A percentile compares a stretch with the other conserved stretches of the same genome.
phyloP scores from a whole-genome alignment of 2,329 filamentous ascomycete species.

The Aspergillus terreus region DNA sequence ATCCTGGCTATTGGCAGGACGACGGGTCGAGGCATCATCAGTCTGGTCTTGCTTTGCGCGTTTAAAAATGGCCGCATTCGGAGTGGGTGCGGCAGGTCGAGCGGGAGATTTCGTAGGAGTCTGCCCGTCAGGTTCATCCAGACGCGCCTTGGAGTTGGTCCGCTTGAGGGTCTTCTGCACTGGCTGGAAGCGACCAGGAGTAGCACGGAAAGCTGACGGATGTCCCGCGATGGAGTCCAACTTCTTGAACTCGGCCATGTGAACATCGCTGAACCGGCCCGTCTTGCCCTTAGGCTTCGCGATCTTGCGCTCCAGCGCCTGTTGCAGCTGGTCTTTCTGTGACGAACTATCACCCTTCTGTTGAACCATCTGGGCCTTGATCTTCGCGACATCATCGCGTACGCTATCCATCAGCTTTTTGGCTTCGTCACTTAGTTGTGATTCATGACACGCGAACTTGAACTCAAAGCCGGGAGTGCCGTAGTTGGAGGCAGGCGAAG shows the following conservation, averaged over 20 bases:
- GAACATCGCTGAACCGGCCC: slow-evolving; percentile 75
- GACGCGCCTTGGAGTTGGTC: slow-evolving; percentile 58
- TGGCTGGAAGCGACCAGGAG: slow-evolving; percentile 41
- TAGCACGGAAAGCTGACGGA: slow-evolving; percentile 65
- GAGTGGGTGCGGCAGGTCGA: slow-evolving; percentile 12
- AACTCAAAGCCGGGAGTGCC: slow-evolving; percentile 46
- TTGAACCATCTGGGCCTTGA: slow-evolving; percentile 65
- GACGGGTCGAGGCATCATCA: slow-evolving; percentile 66
- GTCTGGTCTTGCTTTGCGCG: slow-evolving; percentile 63
- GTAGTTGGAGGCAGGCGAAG: slow-evolving; percentile 31
- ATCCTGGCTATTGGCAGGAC: slow-evolving; percentile 30
- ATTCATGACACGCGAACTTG: slow-evolving; percentile 42
- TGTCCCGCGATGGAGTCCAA: slow-evolving; percentile 95
- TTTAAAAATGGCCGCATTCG: slow-evolving; percentile 55
- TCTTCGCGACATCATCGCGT: slow-evolving; percentile 66
- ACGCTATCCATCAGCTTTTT: slow-evolving; percentile 62
- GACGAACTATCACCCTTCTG: slow-evolving; percentile 55
- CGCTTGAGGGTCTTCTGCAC: slow-evolving; percentile 47
- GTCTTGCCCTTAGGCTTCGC: slow-evolving; percentile 75
- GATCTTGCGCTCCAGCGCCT: slow-evolving; percentile 61
- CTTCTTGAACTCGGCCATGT: slow-evolving; percentile 88
- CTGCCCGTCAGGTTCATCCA: slow-evolving; percentile 56
- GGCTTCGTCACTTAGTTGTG: slow-evolving; percentile 48
- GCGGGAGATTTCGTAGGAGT: slow-evolving; percentile 29
- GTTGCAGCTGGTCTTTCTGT: slow-evolving; percentile 36